Evolutionary conservation across 169 alveolate genomes (phyloP), one percentile per base, ranked within the genome.

Genomic region (Plasmodium billcollinsi): DNA sequence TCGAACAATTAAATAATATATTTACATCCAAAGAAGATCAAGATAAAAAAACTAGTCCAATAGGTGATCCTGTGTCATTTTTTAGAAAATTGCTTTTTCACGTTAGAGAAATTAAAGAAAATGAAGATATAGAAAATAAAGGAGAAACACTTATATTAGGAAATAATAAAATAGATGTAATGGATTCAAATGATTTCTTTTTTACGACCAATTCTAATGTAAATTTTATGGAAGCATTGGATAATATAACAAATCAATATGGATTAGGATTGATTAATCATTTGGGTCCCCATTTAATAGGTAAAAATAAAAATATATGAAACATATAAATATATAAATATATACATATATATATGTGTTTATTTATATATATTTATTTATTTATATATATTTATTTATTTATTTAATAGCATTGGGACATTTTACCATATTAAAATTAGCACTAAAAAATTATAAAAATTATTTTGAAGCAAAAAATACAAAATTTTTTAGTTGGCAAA

Each of bases 401-500:
- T 26, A 2, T 21, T 62, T 62, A 5, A 20, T 52, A 76, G 89
- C 76, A 9, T 47, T 76, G 7, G 89, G 89, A 14, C 89, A 76
- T 66, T 62, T 76, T 20, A 8, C 49, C 1, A 33, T 50, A 12
- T 52, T 76, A 49, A 39, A 63, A 50, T 50, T 76, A 50, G 89
- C 89, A 1, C 50, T 62, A 15, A 76, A 54, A 43, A 62, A 29
- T 12, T 76, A 43, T 65, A 50, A 47, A 4, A 15, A 76, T 12
- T 76, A 45, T 76, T 76, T 76, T 49, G 63, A 63, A 65, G 9
- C n/a, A 15, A 67, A 69, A 62, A 26, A 47, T 8, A 2, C 20
- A 15, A 63, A 33, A 20, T 76, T 76, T 65, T 63, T 76, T 63
- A 76, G 66, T 29, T 76, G 89, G 89, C 89, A 76, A 47, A 76